Evolutionary conservation across 2,329 filamentous ascomycete genomes (phyloP), one percentile per base, ranked within the genome.

Genomic region (Pseudogymnoascus sp.): DNA sequence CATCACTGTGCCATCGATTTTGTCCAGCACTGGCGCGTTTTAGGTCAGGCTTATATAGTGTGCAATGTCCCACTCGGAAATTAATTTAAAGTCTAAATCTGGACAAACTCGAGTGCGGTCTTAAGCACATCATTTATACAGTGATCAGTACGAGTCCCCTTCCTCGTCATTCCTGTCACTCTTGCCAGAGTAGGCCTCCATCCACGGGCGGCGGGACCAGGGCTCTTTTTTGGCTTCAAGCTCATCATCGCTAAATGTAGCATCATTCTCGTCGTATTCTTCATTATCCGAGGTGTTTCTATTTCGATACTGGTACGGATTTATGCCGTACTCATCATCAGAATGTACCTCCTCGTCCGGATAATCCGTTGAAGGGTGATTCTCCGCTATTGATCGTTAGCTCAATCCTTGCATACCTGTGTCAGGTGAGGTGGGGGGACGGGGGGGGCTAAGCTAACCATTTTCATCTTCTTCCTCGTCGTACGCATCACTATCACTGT

Each of bases 331-430:
- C 73, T 89, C 86, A 68, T 89, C 86, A 69, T 92, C 89, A 14
- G 85, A 87, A 51, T 85, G 87, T 13, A 92, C 81, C 73, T 93
- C 90, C 63, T 93, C 89, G 67, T 93, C 90, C 0, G 90, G 90
- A 69, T 93, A 93, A 73, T 93, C 90, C 63, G 89, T 87, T 3
- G 86, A 85, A 72, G 92, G 92, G 75, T 91, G 87, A 70, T 91
- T 88, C 73, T 93, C 90, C 37, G 90, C 88, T 87, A 66, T n/a
- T 45, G 36, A 6, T 1, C 8, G 31, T 69, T 70, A 69, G 68
- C 60, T 21, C 66, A 8, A 25, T 60, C 16, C 51, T 57, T 57
- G 10, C 25, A 19, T 57, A 34, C 41, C 19, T 54, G 13, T n/a
- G 25, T 25, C n/a, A 39, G 2, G 31, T 28, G 43, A 10, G 1